Evolutionary conservation across 805 yeast species (phyloP).

Genomic region (Candida chilensis): DNA sequence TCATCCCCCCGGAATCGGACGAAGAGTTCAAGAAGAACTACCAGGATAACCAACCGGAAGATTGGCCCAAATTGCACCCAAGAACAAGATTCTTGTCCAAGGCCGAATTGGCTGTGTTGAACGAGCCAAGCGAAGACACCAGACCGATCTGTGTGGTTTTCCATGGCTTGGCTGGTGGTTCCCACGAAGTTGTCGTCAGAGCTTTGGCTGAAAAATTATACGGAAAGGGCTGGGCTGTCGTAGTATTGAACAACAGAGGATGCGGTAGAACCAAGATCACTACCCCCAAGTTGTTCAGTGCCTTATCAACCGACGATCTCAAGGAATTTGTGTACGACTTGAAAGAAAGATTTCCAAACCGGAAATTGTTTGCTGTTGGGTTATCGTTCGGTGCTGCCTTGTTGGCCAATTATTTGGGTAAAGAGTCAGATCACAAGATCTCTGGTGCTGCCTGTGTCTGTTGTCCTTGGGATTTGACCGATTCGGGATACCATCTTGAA

Average conservation of each 20-base stretch:
- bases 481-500: conserved; percentile 35
- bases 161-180: conserved; percentile 82
- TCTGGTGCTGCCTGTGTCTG: conserved; percentile 50
- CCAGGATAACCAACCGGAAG: conserved; percentile 19
- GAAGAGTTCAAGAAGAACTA: conserved; percentile 14
- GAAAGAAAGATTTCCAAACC: conserved; percentile 40
- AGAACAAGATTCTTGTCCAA: conserved; percentile 44
- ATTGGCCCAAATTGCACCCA: conserved; percentile 31
- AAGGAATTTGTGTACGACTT: conserved; percentile 45
- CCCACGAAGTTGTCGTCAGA: conserved; percentile 72
- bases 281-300: conserved; percentile 63
- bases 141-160: conserved; percentile 56
- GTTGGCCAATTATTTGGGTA: conserved; percentile 65
- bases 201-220: conserved; percentile 38
- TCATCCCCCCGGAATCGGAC: conserved; percentile 25
- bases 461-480: conserved; percentile 70
- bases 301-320: conserved; percentile 64
- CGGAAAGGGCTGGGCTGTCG: conserved; percentile 43
- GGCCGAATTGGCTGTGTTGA: conserved; percentile 27
- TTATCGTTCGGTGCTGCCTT: conserved; percentile 75
- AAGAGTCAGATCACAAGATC: conserved; percentile 37
- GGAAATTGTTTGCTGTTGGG: conserved; percentile 64
- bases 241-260: conserved; percentile 68
- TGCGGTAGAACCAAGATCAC: conserved; percentile 65
- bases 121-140: conserved; percentile 14